Evolutionary conservation across 768 basidiomycete species (phyloP).

Genomic region (Mycena filopes): DNA sequence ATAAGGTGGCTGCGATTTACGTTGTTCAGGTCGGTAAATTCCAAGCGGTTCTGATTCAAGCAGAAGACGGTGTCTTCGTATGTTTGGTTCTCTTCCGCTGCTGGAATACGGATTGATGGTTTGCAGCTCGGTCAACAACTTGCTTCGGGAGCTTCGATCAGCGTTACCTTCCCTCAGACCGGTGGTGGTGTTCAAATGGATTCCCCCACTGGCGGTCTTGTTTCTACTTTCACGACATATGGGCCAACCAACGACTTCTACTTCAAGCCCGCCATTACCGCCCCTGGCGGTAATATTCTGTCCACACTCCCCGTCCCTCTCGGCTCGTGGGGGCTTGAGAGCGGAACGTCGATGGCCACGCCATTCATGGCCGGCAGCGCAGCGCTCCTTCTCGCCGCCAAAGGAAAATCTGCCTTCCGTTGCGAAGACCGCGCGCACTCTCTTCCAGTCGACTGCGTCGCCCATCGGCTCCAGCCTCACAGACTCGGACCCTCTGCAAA

Average conservation of each 20-base stretch:
- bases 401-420: slow-evolving; percentile 47
- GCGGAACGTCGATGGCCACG: slow-evolving; percentile 58
- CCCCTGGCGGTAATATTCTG: slow-evolving; percentile 64
- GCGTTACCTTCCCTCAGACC: slow-evolving; percentile 59
- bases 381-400: slow-evolving; percentile 54
- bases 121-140: slow-evolving; percentile 61
- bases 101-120: slow-evolving; percentile 2
- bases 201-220: slow-evolving; percentile 63
- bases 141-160: slow-evolving; percentile 53
- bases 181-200: slow-evolving; percentile 55
- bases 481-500: slow-evolving; percentile 62
- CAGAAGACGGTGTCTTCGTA: too few relatives aligned
- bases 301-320: slow-evolving; percentile 55
- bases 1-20: too few relatives aligned
- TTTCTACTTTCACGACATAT: slow-evolving; percentile 64
- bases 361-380: slow-evolving; percentile 59
- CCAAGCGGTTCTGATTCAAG: too few relatives aligned
- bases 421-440: slow-evolving; percentile 39
- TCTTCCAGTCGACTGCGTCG: slow-evolving; percentile 59
- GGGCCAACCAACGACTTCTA: slow-evolving; percentile 71
- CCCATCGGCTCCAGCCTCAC: slow-evolving; percentile 54
- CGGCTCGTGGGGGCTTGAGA: too few relatives aligned
- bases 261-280: slow-evolving; percentile 65
- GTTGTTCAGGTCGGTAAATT: too few relatives aligned
- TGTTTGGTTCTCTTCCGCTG: too few relatives aligned